Evolutionary conservation across 208 protist genomes (phyloP).

Genomic region (Trichomonas vaginalis): DNA sequence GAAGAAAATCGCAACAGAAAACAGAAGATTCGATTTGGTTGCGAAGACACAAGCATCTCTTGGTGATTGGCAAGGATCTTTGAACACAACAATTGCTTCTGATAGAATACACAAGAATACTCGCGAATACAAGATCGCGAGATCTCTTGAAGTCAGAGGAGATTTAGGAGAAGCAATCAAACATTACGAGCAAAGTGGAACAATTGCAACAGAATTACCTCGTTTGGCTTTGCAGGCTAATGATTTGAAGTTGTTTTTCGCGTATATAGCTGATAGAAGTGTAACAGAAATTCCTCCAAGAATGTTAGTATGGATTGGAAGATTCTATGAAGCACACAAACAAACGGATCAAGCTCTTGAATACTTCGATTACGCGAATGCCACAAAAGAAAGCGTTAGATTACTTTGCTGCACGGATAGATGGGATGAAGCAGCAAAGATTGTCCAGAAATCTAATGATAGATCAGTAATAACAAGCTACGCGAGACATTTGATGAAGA

Average conservation of each 20-base stretch:
- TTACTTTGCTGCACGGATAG: not conserved
- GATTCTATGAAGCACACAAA: constrained; percentile 5
- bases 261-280: not conserved
- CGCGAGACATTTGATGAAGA: not conserved
- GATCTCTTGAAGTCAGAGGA: not conserved
- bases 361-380: not conserved
- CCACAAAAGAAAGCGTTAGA: not conserved
- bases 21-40: not conserved
- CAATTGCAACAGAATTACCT: not conserved
- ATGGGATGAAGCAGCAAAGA: not conserved
- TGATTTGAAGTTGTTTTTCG: not conserved
- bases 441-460: not conserved
- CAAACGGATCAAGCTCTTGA: not conserved
- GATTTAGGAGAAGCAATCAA: not conserved
- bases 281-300: not conserved
- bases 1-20: not conserved
- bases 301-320: not conserved
- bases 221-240: not conserved
- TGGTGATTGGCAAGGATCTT: not conserved
- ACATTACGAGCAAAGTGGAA: not conserved
- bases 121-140: not conserved
- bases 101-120: not conserved
- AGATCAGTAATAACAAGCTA: not conserved
- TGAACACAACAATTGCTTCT: not conserved
- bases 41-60: not conserved